A percentile compares a stretch with the other conserved stretches of the same genome.
Conservation (phyloP, 2,329 filamentous ascomycete species). For the Fusarium solani-melongenae region DNA sequence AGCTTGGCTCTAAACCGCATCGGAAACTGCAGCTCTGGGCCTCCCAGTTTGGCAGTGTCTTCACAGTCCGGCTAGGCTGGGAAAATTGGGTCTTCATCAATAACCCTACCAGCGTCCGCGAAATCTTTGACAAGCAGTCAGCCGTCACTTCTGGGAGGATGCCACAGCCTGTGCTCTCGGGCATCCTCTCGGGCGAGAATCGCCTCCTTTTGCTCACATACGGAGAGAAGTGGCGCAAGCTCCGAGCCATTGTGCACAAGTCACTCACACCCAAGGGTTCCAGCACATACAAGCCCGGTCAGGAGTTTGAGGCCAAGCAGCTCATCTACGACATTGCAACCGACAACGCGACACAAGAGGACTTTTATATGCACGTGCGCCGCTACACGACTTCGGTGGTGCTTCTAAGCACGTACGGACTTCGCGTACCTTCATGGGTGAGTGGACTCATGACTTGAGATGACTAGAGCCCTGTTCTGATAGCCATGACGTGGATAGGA, state of each 20-base stretch:
- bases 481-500: neutral
- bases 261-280: slow-evolving; percentile 10
- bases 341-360: neutral
- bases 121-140: slow-evolving; percentile 28
- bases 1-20: slow-evolving; percentile 12
- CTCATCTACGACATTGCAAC: neutral
- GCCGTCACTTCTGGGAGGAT: slow-evolving; percentile 15
- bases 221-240: slow-evolving; percentile 18
- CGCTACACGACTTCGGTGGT: slow-evolving; percentile 17
- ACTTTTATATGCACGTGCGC: neutral
- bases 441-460: neutral
- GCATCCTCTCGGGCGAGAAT: slow-evolving; percentile 13
- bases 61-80: slow-evolving; percentile 12
- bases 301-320: neutral
- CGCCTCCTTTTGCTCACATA: slow-evolving; percentile 12
- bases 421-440: slow-evolving; percentile 16
- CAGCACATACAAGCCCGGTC: neutral
- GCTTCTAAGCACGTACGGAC: slow-evolving; percentile 11
- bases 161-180: slow-evolving; percentile 14
- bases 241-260: slow-evolving; percentile 10
- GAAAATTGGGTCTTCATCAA: slow-evolving; percentile 26
- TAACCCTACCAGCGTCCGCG: slow-evolving; percentile 9
- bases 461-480: neutral
- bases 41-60: slow-evolving; percentile 13
- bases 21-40: slow-evolving; percentile 16